phyloP scores from a whole-genome alignment of 805 yeast genomes.

The Myxozyma nipponensis region DNA sequence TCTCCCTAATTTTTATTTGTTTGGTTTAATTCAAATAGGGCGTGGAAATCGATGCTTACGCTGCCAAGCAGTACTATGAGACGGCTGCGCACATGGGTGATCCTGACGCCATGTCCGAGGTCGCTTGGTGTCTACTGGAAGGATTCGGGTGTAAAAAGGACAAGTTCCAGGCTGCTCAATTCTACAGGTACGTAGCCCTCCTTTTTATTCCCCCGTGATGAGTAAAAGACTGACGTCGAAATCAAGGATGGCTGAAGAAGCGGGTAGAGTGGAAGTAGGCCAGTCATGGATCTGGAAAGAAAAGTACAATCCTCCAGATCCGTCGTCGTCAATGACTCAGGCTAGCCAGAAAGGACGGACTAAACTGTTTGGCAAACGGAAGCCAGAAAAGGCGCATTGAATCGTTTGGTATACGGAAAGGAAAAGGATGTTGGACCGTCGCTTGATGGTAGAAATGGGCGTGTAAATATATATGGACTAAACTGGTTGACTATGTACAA shows the following conservation, averaged over 20 bases:
- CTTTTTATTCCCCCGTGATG: neutral
- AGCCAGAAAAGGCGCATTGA: no score
- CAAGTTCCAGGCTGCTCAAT: slow-evolving; percentile 36
- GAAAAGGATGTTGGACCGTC: no score
- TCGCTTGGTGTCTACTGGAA: slow-evolving; percentile 29
- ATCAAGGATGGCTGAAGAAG: slow-evolving; percentile 30
- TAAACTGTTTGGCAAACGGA: no score
- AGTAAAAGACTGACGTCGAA: neutral
- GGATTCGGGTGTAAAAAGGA: slow-evolving; percentile 34
- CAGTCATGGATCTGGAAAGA: slow-evolving; percentile 38
- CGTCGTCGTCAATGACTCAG: no score
- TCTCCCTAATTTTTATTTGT: neutral
- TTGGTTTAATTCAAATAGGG: slow-evolving; percentile 20
- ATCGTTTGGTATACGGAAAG: no score
- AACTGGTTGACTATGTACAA: no score
- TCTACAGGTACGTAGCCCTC: slow-evolving; percentile 25
- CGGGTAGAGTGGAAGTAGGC: slow-evolving; percentile 35
- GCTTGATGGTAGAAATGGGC: no score
- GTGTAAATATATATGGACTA: no score
- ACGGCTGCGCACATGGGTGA: slow-evolving; percentile 36
- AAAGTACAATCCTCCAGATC: slow-evolving; percentile 29
- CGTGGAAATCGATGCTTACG: slow-evolving; percentile 30
- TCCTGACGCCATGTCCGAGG: slow-evolving; percentile 35
- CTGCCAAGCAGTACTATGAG: slow-evolving; percentile 34
- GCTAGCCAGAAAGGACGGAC: no score